Percentiles rank a stretch among this genome's conserved stretches.
phyloP scores from a whole-genome alignment of 164 flowering plant genomes.

The Piper betle region DNA sequence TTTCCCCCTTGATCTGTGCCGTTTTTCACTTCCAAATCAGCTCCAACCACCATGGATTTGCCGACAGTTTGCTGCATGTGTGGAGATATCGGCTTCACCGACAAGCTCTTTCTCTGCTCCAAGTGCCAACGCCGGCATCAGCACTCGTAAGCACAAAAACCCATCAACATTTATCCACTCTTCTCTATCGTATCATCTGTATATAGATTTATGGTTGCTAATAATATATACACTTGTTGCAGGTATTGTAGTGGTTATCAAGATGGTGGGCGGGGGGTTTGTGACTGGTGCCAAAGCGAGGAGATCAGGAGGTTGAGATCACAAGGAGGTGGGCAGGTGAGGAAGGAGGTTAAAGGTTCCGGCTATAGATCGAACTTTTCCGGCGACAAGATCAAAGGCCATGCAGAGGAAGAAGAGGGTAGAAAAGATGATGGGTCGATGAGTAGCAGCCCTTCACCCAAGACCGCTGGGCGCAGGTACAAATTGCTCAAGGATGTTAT shows the following conservation, averaged over 20 bases:
- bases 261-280: slow-evolving; percentile 16
- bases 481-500: slow-evolving; percentile 98
- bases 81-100: slow-evolving; percentile 87
- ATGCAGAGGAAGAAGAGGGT: slow-evolving; percentile 20
- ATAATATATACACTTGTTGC: neutral
- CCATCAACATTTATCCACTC: no score
- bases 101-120: slow-evolving; percentile 86
- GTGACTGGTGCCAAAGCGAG: slow-evolving; percentile 93
- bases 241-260: neutral
- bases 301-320: slow-evolving; percentile 20
- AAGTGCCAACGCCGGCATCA: slow-evolving; percentile 67
- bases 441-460: slow-evolving; percentile 56
- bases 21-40: no score
- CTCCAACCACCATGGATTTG: slow-evolving; percentile 26
- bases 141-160: slow-evolving; percentile 91
- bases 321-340: slow-evolving; percentile 17
- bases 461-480: slow-evolving; percentile 64
- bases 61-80: slow-evolving; percentile 86
- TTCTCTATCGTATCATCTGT: neutral
- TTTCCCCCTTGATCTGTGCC: no score
- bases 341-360: slow-evolving; percentile 4
- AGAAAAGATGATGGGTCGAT: slow-evolving; percentile 41
- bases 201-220: no score
- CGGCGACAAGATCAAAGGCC: slow-evolving; percentile 17
- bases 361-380: neutral